These are phyloP conservation scores for Jimgerdemannia flammicorona DNA, from an alignment of 192 early-diverging fungal species.

Conservation along the genomic window DNA sequence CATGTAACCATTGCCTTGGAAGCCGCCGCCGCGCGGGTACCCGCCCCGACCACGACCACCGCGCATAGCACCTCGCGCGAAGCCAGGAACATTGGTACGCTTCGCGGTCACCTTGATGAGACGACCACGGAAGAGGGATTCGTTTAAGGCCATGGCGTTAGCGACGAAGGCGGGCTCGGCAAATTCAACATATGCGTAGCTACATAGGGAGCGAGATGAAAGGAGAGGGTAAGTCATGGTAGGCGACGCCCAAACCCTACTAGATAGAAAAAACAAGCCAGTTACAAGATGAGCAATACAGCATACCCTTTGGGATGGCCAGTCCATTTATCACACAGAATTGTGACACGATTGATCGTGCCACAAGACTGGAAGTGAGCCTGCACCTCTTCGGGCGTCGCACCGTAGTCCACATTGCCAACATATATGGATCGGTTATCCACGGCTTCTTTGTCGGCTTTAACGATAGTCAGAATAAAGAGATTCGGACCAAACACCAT, in stretches of 20 bases:
- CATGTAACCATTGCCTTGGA: conserved; percentile 31
- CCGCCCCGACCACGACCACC: conserved; percentile 70
- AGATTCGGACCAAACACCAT: neutral
- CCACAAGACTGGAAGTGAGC: conserved; percentile 94
- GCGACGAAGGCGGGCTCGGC: conserved; percentile 73
- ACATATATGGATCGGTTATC: conserved; percentile 91
- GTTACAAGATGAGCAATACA: neutral
- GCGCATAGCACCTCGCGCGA: conserved; percentile 76
- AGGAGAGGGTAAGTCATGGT: neutral
- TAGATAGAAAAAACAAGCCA: neutral
- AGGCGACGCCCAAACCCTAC: neutral
- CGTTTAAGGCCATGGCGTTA: conserved; percentile 84
- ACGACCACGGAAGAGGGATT: conserved; percentile 85
- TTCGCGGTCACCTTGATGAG: conserved; percentile 85
- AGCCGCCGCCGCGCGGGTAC: conserved; percentile 58
- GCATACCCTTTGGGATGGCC: conserved; percentile 79
- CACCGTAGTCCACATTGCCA: conserved; percentile 93
- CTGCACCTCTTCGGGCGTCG: conserved; percentile 94
- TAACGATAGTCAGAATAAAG: conserved; percentile 2
- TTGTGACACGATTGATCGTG: conserved; percentile 94
- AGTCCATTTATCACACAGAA: conserved; percentile 91
- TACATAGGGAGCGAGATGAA: conserved; percentile 8
- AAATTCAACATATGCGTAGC: conserved; percentile 97
- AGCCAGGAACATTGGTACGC: conserved; percentile 92
- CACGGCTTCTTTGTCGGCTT: conserved; percentile 64